A percentile compares a stretch with the other conserved stretches of the same genome.
Conservation (phyloP, 495 filamentous ascomycete species). For the Penicillium macrosclerotiorum region DNA sequence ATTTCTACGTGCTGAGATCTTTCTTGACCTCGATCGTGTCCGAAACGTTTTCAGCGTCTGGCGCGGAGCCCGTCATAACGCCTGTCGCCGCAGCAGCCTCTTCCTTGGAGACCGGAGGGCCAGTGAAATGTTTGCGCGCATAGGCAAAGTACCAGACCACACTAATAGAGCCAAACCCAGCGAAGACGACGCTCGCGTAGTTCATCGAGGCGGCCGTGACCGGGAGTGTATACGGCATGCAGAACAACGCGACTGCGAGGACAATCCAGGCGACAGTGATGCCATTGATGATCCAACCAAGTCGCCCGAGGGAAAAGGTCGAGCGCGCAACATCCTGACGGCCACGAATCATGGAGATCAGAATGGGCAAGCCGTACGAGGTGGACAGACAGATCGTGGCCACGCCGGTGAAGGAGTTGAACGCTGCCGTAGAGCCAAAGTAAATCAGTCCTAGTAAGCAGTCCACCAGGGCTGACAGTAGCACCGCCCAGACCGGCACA, state of each 20-base stretch:
- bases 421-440: constrained; percentile 59
- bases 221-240: constrained; percentile 54
- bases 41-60: constrained; percentile 22
- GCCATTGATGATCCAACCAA: constrained; percentile 53
- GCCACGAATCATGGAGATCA: constrained; percentile 54
- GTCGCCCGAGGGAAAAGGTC: constrained; percentile 48
- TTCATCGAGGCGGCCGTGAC: constrained; percentile 50
- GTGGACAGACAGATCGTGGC: constrained; percentile 63
- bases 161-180: constrained; percentile 55
- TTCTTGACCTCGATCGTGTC: constrained; percentile 21
- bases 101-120: constrained; percentile 56
- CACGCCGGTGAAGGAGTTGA: constrained; percentile 66
- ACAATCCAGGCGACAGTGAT: constrained; percentile 50
- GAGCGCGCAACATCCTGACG: constrained; percentile 46
- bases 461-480: constrained; percentile 53
- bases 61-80: constrained; percentile 36
- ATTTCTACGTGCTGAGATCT: not conserved
- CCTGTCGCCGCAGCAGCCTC: constrained; percentile 26
- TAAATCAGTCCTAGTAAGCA: constrained; percentile 62
- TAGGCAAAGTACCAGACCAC: constrained; percentile 66
- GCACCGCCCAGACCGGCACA: constrained; percentile 56
- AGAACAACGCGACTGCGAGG: constrained; percentile 52
- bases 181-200: constrained; percentile 65
- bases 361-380: constrained; percentile 62
- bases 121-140: constrained; percentile 67